phyloP scores from a whole-genome alignment of 2,329 filamentous ascomycete genomes.

The Aureobasidium sp. region DNA sequence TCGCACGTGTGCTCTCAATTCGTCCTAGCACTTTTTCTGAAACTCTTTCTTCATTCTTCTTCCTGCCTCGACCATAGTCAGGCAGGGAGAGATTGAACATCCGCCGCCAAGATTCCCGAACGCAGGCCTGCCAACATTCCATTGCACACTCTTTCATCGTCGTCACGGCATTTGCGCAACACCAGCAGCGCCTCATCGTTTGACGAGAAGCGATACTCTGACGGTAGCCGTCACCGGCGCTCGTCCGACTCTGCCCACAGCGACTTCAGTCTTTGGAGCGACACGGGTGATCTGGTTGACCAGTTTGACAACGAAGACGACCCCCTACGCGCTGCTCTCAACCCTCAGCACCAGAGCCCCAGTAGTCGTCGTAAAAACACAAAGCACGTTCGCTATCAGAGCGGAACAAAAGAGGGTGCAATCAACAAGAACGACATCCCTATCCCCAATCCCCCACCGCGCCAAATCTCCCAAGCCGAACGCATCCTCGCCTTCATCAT shows the following conservation, averaged over 20 bases:
- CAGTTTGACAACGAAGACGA: conserved; percentile 79
- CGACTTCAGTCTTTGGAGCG: conserved; percentile 79
- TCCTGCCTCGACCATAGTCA: not conserved
- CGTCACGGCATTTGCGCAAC: conserved; percentile 31
- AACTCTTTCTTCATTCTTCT: not conserved
- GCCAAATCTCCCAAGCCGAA: conserved; percentile 58
- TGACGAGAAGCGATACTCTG: conserved; percentile 44
- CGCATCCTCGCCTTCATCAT: conserved; percentile 76
- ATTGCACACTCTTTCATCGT: conserved; percentile 62
- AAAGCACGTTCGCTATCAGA: conserved; percentile 56
- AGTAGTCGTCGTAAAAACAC: conserved; percentile 40
- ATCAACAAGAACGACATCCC: conserved; percentile 62
- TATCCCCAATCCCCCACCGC: conserved; percentile 62
- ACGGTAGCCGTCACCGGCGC: conserved; percentile 44
- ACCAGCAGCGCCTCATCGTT: conserved; percentile 30
- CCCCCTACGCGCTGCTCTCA: conserved; percentile 56
- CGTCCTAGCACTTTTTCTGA: not conserved
- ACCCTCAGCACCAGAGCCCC: not conserved
- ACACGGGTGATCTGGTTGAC: conserved; percentile 91
- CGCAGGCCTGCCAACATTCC: conserved; percentile 80
- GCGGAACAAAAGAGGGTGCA: conserved; percentile 24
- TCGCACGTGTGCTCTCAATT: not conserved
- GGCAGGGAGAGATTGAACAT: conserved; percentile 8
- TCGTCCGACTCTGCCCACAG: conserved; percentile 54
- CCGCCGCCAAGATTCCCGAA: conserved; percentile 73